phyloP scores from a whole-genome alignment of 805 yeast genomes.

The Yarrowia keelungensis region DNA sequence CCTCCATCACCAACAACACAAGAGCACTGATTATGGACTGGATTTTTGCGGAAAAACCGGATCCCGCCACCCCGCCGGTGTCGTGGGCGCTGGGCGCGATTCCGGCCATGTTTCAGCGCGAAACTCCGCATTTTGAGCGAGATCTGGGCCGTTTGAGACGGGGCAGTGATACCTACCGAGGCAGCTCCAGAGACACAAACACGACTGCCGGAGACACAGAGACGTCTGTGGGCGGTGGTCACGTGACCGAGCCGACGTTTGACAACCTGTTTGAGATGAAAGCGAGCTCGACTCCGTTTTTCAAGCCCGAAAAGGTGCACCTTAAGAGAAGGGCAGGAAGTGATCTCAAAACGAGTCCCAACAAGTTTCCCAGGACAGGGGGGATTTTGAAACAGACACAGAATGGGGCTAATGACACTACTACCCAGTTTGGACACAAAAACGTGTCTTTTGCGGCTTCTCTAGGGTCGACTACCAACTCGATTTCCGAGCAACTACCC shows the following conservation, averaged over 20 bases:
- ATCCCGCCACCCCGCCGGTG: constrained; percentile 42
- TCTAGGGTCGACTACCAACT: constrained; percentile 21
- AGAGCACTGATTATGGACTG: constrained; percentile 4
- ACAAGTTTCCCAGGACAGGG: neutral
- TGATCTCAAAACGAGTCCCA: neutral
- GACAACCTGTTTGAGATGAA: constrained; percentile 5
- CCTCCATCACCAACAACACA: neutral
- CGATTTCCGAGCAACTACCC: constrained; percentile 21
- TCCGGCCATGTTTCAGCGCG: constrained; percentile 42
- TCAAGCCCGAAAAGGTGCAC: constrained; percentile 20
- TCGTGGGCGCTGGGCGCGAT: constrained; percentile 44
- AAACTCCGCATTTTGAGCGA: constrained; percentile 29
- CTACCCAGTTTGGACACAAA: neutral
- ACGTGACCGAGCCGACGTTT: neutral
- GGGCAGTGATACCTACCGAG: neutral
- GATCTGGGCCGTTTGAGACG: neutral
- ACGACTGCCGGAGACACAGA: neutral
- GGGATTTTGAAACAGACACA: constrained; percentile 6
- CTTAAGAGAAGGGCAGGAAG: neutral
- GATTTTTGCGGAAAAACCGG: constrained; percentile 28
- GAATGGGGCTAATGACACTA: neutral
- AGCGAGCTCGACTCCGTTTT: constrained; percentile 21
- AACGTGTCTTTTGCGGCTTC: constrained; percentile 32
- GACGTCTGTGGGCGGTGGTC: neutral
- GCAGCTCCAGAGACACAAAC: neutral